Base-by-base conservation (phyloP, 2,329 filamentous ascomycete species). In the Fusarium lyarnte region DNA sequence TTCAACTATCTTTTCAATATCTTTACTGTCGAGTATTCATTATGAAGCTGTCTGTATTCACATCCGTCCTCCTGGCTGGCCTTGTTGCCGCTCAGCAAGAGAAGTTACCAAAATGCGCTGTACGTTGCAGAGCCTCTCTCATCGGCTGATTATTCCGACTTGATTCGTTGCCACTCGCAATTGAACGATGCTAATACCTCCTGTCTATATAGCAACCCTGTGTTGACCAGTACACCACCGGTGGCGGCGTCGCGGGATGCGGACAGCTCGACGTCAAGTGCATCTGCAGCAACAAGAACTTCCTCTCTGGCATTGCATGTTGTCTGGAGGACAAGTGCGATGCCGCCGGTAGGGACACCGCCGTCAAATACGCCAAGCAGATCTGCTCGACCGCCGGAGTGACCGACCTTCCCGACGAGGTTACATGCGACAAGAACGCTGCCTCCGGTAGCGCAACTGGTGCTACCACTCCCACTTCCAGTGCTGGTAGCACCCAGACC, bases 251-350 rank as follows among this genome's bases (percentile, higher is more conserved):
- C 58, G 82, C 78, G 55, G 82, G 80, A 71, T 85, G 84, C 77
- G 75, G 74, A 33, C 66, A 76, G 47, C 71, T 82, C 74, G 82
- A 84, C 77, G 77, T 83, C 65, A 76, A 71, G 58, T 85, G 84
- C 77, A 79, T 85, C 75, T 85, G 84, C 80, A 76, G 74, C 75
- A 84, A 84, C 79, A 52, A 73, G 51, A 60, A 78, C 46, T 85
- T 85, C 79, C 78, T 85, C 61, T 69, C 74, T 69, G 73, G 72
- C 69, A 83, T 85, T 52, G 81, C 83, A 57, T 85, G 84, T 80
- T 85, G 84, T 72, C 78, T 85, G 55, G 74, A 76, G 45, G 74
- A 76, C 38, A 71, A 69, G 47, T 85, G 84, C 77, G 74, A 78
- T 70, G 45, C 69, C 14, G 54, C 72, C 8, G 81, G 81, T 41